Evolutionary conservation across 495 filamentous ascomycete species (phyloP).

Genomic region (Lophium mytilinum): DNA sequence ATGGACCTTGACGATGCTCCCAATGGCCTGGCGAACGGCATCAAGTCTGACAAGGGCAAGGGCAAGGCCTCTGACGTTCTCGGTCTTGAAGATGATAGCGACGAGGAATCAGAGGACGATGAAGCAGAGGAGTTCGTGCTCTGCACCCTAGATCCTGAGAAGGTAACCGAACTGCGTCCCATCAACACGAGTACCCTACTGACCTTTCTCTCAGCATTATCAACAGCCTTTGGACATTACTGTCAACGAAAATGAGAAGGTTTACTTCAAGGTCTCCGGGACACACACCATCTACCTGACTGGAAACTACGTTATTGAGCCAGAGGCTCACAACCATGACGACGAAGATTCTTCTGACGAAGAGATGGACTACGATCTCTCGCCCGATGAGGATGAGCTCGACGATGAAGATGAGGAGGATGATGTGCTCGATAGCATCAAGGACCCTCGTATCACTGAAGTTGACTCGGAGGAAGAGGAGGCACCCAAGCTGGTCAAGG

Average conservation of each 20-base stretch:
- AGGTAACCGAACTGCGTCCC: slow-evolving; percentile 40
- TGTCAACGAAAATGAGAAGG: slow-evolving; percentile 71
- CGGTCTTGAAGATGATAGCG: slow-evolving; percentile 46
- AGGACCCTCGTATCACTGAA: slow-evolving; percentile 75
- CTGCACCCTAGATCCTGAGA: slow-evolving; percentile 85
- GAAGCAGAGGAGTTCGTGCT: slow-evolving; percentile 81
- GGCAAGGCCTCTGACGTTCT: slow-evolving; percentile 53
- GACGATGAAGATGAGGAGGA: slow-evolving; percentile 55
- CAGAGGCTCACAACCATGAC: slow-evolving; percentile 42
- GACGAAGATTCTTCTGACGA: slow-evolving; percentile 48
- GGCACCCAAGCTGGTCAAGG: slow-evolving; percentile 63
- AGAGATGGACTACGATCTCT: slow-evolving; percentile 50
- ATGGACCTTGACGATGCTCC: slow-evolving; percentile 52
- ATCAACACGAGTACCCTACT: slow-evolving; percentile 12
- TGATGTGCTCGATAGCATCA: slow-evolving; percentile 75
- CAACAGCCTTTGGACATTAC: slow-evolving; percentile 94
- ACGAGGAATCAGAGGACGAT: slow-evolving; percentile 55
- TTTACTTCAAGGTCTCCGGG: slow-evolving; percentile 86
- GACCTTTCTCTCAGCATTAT: slow-evolving; percentile 56
- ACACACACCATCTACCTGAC: slow-evolving; percentile 87
- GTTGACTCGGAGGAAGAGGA: slow-evolving; percentile 73
- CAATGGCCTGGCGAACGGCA: slow-evolving; percentile 50
- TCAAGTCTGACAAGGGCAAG: slow-evolving; percentile 66
- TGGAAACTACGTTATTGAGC: slow-evolving; percentile 79
- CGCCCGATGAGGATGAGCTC: slow-evolving; percentile 73